Conservation (phyloP, 345 rosid genomes). For the Boechera divaricarpa region DNA sequence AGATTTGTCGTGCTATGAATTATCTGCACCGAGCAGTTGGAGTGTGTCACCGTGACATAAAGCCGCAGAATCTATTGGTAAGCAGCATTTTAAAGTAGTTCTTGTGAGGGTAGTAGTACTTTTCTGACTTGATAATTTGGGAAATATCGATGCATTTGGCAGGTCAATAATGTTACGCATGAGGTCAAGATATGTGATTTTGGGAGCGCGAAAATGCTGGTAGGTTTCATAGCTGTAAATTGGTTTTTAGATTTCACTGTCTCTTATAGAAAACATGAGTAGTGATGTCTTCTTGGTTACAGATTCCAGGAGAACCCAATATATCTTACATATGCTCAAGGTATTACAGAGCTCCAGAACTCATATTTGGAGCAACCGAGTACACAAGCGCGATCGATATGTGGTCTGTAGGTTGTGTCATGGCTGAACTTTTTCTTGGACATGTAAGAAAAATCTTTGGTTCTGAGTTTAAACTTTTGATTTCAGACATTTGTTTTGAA, state of each 20-base stretch:
- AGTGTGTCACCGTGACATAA: constrained; percentile 97
- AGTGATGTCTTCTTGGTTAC: constrained; percentile 33
- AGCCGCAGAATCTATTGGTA: constrained; percentile 93
- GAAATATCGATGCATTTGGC: constrained; percentile 16
- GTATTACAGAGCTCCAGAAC: constrained; percentile 97
- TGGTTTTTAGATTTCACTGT: not conserved
- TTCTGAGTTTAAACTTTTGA: not conserved
- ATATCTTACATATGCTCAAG: constrained; percentile 95
- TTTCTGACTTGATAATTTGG: not conserved
- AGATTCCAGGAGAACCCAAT: constrained; percentile 89
- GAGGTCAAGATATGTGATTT: constrained; percentile 94
- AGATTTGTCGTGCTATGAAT: constrained; percentile 98
- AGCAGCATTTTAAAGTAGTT: constrained; percentile 27
- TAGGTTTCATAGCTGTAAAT: constrained; percentile 42
- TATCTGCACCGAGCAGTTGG: constrained; percentile 86
- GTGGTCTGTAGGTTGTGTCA: constrained; percentile 98
- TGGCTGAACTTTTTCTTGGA: constrained; percentile 96
- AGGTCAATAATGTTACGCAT: constrained; percentile 93
- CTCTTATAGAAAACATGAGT: constrained; percentile 22
- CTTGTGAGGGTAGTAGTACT: constrained; percentile 7
- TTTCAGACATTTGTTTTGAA: constrained; percentile 25
- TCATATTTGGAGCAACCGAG: constrained; percentile 94
- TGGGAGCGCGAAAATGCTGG: constrained; percentile 96
- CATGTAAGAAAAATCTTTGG: constrained; percentile 52
- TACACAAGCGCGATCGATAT: constrained; percentile 97